Evolutionary conservation across 306 rosid genomes (phyloP), one percentile per base, ranked within the genome.

Genomic region (Lathyrus tuberosus): DNA sequence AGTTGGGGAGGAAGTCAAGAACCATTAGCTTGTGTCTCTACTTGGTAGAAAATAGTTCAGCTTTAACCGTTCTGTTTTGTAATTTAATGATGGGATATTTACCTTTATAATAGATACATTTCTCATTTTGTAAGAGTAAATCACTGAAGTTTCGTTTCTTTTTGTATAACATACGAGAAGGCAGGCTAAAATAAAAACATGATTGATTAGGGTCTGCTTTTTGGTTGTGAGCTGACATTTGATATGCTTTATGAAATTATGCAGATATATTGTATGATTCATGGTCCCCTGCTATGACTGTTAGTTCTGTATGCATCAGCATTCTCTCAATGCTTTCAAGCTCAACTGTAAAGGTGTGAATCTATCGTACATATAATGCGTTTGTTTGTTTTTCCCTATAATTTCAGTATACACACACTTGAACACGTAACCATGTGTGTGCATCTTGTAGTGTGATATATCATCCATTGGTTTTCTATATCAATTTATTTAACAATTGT

Each of bases 281-380:
- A 14, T 95, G 99, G 99, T 95, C 99, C 76, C 99, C 99, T 15
- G 99, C 99, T 30, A 95, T 95, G 99, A 95, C 99, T 60, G 99
- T 95, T 78, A 89, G 99, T 82, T 95, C 99, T 41, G 88, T 95
- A 83, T 91, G 99, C 81, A 91, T 95, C 78, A 95, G 99, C 89
- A 95, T 95, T 80, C 99, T 95, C 81, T 95, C 99, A 64, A 95
- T 95, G 99, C 95, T 95, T 68, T 95, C 99, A 60, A 95, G 99
- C 89, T 91, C 99, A 20, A 81, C 99, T 5, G 85, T 65, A 15
- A 95, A 95, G 99, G 99, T 95, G 47, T 28, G 85, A 68, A 64
- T 74, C 46, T 73, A 43, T 54, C 56, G 17, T 41, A 42, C 59
- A 70, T 52, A 48, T 67, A 40, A 59, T 47, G 60, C 11, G 62